Evolutionary conservation across 2,329 filamentous ascomycete species (phyloP), one percentile per base, ranked within the genome.

Genomic region (Dactylellina drechsleri): DNA sequence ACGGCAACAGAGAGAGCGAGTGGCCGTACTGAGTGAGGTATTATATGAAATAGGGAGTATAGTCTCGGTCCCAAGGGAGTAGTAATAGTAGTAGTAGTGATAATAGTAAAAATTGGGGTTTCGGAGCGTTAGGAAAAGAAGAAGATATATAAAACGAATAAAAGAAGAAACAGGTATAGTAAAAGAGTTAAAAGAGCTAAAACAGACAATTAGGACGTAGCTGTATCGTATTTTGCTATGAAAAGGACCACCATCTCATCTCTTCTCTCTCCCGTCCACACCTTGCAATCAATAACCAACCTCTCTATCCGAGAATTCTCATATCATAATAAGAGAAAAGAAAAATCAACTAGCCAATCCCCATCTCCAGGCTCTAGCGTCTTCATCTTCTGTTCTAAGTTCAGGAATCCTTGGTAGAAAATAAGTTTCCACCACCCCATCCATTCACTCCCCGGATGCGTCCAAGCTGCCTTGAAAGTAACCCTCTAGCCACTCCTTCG

Each of bases 401-500:
- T 36, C 6, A 36, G 31, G 10, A 36, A 36, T 36, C 31, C 13
- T n/a, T 47, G 5, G 43, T n/a, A 18, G 16, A 47, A 15, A 47
- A 15, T 6, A 18, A 47, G 13, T n/a, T 47, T 47, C 43, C 13
- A 6, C 43, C 43, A 6, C 16, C 16, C 43, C 16, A n/a, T 47
- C 13, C 43, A 47, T 47, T 47, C 13, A 47, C 10, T 47, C 43
- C 4, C 16, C 43, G 10, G 20, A 6, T 23, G 45, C 61, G 6
- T 52, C 56, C 12, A n/a, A 12, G 13, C 20, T 43, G 28, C 1
- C 1, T 12, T 18, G 6, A 18, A 64, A 97, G 82, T 92, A 96
- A 78, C 86, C 83, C 81, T 85, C 87, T 80, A 99, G 86, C 72
- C 88, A 85, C 77, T 83, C 85, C 82, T 93, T 89, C 59, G 91